Evolutionary conservation across 345 rosid species (phyloP).

Genomic region (Eucalyptus cloeziana): DNA sequence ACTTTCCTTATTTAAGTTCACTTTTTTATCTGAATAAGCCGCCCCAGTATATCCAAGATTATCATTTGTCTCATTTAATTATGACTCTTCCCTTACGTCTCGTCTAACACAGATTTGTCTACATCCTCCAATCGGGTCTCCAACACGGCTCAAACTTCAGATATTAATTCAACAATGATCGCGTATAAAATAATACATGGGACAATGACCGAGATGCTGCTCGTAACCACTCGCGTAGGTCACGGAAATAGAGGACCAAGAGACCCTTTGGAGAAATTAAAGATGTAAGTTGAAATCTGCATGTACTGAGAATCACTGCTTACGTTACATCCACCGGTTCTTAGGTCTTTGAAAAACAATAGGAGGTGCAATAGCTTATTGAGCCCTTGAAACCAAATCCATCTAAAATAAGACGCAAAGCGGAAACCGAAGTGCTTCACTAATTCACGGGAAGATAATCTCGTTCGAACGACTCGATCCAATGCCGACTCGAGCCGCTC

Average conservation of each 20-base stretch:
- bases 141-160: no score
- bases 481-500: neutral
- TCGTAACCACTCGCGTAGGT: neutral
- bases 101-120: no score
- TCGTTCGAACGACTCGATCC: neutral
- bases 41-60: no score
- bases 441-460: neutral
- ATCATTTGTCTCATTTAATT: no score
- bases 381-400: neutral
- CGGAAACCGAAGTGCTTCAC: neutral
- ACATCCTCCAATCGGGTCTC: no score
- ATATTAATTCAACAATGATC: no score
- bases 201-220: neutral
- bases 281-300: neutral
- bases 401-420: neutral
- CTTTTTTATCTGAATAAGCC: no score
- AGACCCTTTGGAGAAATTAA: neutral
- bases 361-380: neutral
- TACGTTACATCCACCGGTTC: neutral
- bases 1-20: no score
- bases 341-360: neutral
- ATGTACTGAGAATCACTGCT: neutral
- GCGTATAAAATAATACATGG: neutral
- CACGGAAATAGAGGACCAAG: neutral
- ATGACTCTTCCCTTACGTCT: no score